Evolutionary conservation across 148 eudicot species (phyloP).

Genomic region (Heliosperma pusillum): DNA sequence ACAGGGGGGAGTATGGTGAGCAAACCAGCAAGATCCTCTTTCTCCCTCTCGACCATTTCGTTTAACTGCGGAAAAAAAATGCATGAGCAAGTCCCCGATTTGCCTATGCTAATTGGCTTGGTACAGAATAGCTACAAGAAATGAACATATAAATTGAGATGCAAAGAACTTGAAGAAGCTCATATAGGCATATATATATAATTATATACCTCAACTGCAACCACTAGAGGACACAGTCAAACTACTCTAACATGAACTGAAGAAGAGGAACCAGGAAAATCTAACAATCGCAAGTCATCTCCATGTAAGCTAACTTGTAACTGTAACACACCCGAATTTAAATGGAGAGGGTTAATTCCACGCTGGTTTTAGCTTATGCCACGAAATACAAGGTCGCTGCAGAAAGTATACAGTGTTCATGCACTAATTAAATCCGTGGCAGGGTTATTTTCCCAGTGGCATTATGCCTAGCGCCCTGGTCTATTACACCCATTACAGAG

Average conservation of each 20-base stretch:
- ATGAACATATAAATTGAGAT: neutral
- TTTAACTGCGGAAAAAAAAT: neutral
- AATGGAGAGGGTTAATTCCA: neutral
- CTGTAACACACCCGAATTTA: neutral
- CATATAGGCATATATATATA: neutral
- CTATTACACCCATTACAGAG: neutral
- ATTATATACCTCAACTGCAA: neutral
- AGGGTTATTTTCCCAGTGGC: too few relatives aligned
- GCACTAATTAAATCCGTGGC: too few relatives aligned
- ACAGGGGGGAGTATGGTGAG: constrained; percentile 85
- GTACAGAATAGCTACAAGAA: neutral
- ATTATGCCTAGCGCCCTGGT: too few relatives aligned
- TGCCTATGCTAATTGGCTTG: neutral
- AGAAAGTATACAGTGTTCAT: too few relatives aligned
- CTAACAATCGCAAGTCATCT: neutral
- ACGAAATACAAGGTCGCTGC: too few relatives aligned
- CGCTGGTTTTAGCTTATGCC: too few relatives aligned
- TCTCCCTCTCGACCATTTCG: constrained; percentile 35
- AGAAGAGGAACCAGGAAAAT: neutral
- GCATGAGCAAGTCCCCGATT: neutral
- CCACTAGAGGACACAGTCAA: neutral
- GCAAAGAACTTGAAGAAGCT: neutral
- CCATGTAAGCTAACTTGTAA: neutral
- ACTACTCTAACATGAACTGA: neutral
- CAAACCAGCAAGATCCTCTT: constrained; percentile 46